Conservation (phyloP, 495 filamentous ascomycete genomes). For the Tuber borchii region DNA sequence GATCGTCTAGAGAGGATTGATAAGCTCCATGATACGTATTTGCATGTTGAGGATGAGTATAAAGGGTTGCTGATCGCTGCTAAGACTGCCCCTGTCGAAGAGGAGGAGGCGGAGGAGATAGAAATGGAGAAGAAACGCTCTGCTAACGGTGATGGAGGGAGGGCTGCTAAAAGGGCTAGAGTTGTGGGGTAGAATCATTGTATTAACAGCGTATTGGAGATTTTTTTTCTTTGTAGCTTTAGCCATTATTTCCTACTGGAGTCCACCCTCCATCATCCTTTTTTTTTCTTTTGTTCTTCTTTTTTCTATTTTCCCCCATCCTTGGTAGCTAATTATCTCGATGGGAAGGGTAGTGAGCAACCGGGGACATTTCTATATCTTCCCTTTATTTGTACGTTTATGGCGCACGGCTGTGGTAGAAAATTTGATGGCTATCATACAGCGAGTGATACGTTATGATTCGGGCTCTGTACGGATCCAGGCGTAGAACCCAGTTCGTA, state of each 20-base stretch:
- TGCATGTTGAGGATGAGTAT: conserved; percentile 77
- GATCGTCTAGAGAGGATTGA: conserved; percentile 68
- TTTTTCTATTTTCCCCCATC: background rate
- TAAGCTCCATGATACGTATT: conserved; percentile 71
- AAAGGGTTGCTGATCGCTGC: conserved; percentile 57
- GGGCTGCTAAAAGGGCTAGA: conserved; percentile 75
- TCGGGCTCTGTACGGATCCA: background rate
- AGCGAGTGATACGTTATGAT: background rate
- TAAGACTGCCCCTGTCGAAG: conserved; percentile 59
- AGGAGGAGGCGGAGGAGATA: conserved; percentile 76
- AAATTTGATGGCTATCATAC: background rate
- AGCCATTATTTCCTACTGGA: background rate
- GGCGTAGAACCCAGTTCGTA: too few relatives aligned
- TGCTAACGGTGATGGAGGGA: conserved; percentile 43
- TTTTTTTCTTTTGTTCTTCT: background rate
- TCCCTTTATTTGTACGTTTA: background rate
- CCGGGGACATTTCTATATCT: background rate
- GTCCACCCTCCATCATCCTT: background rate
- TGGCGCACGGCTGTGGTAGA: background rate
- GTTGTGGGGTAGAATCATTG: conserved; percentile 50
- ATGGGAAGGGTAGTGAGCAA: background rate
- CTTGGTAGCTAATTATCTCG: background rate
- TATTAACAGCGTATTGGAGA: conserved; percentile 4
- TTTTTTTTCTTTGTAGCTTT: background rate
- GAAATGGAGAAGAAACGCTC: conserved; percentile 47